A percentile compares a stretch with the other conserved stretches of the same genome.
These are phyloP conservation scores for Cornus controversa DNA, from an alignment of 148 eudicot genomes.

Conservation along the genomic window DNA sequence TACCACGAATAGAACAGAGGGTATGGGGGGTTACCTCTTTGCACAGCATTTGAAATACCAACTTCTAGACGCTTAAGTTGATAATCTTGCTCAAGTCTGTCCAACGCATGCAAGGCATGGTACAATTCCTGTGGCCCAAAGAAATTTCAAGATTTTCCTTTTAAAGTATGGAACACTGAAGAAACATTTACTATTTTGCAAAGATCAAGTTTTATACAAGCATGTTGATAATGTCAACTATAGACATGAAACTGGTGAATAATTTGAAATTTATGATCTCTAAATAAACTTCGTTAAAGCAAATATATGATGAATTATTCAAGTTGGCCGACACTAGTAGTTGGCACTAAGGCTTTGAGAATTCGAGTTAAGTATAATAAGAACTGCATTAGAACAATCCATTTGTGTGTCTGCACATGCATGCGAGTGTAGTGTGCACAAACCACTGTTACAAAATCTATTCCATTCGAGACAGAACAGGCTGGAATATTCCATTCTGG, in stretches of 20 bases:
- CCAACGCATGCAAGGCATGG: conserved; percentile 48
- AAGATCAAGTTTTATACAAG: background rate
- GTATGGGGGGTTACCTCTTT: conserved; percentile 35
- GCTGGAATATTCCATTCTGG: background rate
- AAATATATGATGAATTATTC: background rate
- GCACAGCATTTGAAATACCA: conserved; percentile 36
- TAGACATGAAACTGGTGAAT: background rate
- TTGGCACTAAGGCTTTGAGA: background rate
- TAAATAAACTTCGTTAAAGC: background rate
- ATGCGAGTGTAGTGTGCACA: background rate
- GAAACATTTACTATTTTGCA: background rate
- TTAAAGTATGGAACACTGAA: background rate
- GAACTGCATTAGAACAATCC: background rate
- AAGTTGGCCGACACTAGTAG: background rate
- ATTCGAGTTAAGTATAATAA: background rate
- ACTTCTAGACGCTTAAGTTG: conserved; percentile 40
- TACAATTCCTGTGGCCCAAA: conserved; percentile 51
- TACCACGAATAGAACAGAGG: background rate
- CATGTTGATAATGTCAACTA: background rate
- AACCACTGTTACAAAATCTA: background rate
- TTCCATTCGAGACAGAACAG: background rate
- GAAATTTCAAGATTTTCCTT: background rate
- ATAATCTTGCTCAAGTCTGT: conserved; percentile 48
- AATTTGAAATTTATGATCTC: background rate
- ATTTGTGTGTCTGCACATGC: background rate